Percentiles rank a stretch among this genome's conserved stretches.
Conservation (phyloP, 768 basidiomycete species). For the Termitomyces sp. region DNA sequence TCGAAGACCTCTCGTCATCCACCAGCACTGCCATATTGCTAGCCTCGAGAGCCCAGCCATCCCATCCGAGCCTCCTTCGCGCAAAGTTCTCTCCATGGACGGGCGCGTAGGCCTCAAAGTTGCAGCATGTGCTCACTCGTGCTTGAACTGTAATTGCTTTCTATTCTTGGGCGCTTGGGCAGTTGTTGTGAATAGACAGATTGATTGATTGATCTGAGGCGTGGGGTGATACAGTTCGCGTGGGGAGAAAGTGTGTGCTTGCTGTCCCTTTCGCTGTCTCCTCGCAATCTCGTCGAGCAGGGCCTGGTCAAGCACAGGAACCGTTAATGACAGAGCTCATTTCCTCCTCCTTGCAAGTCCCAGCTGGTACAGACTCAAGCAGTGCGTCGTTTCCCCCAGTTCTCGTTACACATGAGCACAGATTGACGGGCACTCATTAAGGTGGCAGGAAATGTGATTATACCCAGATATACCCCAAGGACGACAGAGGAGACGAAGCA, state of each 20-base stretch:
- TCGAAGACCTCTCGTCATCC: too few species aligned
- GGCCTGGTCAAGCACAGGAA: neutral
- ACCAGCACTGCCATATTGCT: too few species aligned
- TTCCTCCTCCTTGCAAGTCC: neutral
- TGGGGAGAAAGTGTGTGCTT: neutral
- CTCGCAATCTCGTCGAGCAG: neutral
- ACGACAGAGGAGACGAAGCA: neutral
- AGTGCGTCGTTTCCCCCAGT: neutral
- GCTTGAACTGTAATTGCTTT: too few species aligned
- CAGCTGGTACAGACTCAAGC: neutral
- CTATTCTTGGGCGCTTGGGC: too few species aligned
- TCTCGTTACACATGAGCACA: neutral
- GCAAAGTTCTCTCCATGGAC: too few species aligned
- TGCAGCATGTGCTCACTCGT: too few species aligned
- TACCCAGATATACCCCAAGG: neutral
- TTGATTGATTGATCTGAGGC: too few species aligned
- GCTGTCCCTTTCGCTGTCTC: neutral
- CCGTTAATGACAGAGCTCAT: neutral
- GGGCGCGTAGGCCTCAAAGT: too few species aligned
- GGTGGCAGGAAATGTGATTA: neutral
- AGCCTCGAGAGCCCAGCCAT: too few species aligned
- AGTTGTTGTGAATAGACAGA: too few species aligned
- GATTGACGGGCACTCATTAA: neutral
- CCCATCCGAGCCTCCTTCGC: too few species aligned
- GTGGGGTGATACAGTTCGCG: neutral